Base-by-base conservation (phyloP, 805 yeast species). In the Metschnikowia bowlesiae region DNA sequence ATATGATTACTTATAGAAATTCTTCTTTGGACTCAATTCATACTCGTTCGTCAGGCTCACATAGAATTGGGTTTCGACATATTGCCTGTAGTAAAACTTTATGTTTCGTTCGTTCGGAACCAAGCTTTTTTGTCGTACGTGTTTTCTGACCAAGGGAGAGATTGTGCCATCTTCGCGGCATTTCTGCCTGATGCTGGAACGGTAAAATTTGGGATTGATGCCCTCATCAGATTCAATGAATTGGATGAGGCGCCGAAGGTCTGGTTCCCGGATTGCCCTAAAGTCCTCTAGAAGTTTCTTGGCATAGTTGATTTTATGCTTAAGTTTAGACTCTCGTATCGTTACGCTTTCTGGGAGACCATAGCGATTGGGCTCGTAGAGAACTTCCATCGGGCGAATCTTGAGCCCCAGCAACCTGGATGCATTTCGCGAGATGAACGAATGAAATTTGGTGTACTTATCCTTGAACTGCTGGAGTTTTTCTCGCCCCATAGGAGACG, bases 271-370 rank as follows among this genome's bases (percentile, higher is more conserved):
- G 2, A 72, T 56, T 2, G 75, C 74, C 40, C 51, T 50, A 40
- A 49, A 52, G 1, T 47, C 37, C 11, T 44, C 22, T 10, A 68
- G 41, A 4, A 67, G 37, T 7, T 41, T 33, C 49, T 67, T 68
- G 2, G 66, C 53, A 11, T 60, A 46, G 8, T 56, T 62, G 8
- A 73, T 53, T 35, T 64, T 61, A 22, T 50, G 49, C 26, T 56
- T 57, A 26, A 71, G 56, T n/a, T 60, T 50, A 33, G 57, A 52
- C 48, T 71, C 69, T 37, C 70, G 49, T 22, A 55, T 54, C 3
- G 59, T 56, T 10, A 65, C 62, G 47, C 69, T 65, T 3, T 62
- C 47, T 1, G 77, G 75, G 6, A 56, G 48, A 1, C 71, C 76
- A 42, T 54, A 62, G 32, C 66, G 53, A 37, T 62, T 62, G 3